These are phyloP conservation scores for Boletus sp. DNA, from an alignment of 768 basidiomycete species.

Conservation along the genomic window DNA sequence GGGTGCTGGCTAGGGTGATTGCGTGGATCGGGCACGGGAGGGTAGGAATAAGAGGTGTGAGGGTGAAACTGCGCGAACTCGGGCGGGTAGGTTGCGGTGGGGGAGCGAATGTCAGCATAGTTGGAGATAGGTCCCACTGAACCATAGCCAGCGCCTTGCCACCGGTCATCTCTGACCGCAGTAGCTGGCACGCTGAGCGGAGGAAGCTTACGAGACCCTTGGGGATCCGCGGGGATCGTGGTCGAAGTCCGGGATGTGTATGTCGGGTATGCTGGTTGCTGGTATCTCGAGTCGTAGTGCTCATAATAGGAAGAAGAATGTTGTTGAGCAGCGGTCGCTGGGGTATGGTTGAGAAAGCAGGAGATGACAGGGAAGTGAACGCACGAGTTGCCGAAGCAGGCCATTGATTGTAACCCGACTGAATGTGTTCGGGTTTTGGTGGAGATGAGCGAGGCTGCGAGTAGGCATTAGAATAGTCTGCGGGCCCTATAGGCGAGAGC, in stretches of 20 bases:
- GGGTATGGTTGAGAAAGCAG: background rate
- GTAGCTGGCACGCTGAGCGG: slow-evolving; percentile 46
- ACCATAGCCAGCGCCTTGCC: slow-evolving; percentile 41
- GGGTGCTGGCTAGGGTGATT: slow-evolving; percentile 25
- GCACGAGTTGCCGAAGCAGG: slow-evolving; percentile 30
- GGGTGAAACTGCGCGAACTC: slow-evolving; percentile 49
- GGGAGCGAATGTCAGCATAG: slow-evolving; percentile 54
- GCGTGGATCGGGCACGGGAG: slow-evolving; percentile 39
- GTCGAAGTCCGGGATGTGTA: slow-evolving; percentile 51
- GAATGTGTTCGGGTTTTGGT: slow-evolving; percentile 55
- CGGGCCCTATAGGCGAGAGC: slow-evolving; percentile 58
- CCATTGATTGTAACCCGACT: slow-evolving; percentile 50
- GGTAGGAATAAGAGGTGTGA: slow-evolving; percentile 33
- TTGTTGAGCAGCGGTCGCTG: slow-evolving; percentile 44
- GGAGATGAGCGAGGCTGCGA: slow-evolving; percentile 65
- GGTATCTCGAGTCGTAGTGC: slow-evolving; percentile 52
- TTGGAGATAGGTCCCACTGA: slow-evolving; percentile 36
- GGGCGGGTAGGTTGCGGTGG: slow-evolving; percentile 59
- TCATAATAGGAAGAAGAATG: slow-evolving; percentile 53
- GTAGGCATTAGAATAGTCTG: slow-evolving; percentile 55
- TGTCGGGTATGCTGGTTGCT: slow-evolving; percentile 39
- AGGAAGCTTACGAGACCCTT: slow-evolving; percentile 59
- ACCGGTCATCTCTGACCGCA: slow-evolving; percentile 49
- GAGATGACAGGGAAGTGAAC: slow-evolving; percentile 25
- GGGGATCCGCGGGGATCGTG: slow-evolving; percentile 44